A percentile compares a stretch with the other conserved stretches of the same genome.
These are phyloP conservation scores for Trifolium subterraneum DNA, from an alignment of 306 rosid genomes.

Conservation along the genomic window DNA sequence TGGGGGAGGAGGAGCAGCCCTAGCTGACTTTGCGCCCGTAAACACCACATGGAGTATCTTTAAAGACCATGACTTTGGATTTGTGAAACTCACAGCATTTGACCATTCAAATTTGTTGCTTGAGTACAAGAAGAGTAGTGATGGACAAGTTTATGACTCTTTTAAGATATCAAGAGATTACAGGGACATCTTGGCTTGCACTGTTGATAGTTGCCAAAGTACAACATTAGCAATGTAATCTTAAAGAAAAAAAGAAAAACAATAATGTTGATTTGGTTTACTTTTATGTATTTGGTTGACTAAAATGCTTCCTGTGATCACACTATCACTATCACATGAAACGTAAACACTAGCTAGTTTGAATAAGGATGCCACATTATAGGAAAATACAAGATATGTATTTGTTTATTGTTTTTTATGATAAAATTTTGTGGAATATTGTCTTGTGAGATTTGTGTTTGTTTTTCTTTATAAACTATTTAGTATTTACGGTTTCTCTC, in stretches of 20 bases:
- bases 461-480: too few relatives aligned
- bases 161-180: constrained; percentile 80
- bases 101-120: constrained; percentile 83
- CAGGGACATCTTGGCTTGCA: constrained; percentile 83
- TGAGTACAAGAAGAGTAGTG: constrained; percentile 96
- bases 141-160: constrained; percentile 84
- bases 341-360: neutral
- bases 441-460: too few relatives aligned
- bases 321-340: constrained; percentile 1
- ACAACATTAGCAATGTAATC: constrained; percentile 73
- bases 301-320: constrained; percentile 32
- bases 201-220: constrained; percentile 68
- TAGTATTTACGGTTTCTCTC: too few relatives aligned
- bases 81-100: constrained; percentile 83
- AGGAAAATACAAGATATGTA: too few relatives aligned
- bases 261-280: constrained; percentile 15
- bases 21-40: constrained; percentile 66
- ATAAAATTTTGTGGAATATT: too few relatives aligned
- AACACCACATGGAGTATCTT: constrained; percentile 81
- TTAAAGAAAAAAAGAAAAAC: neutral
- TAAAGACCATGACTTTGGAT: constrained; percentile 83
- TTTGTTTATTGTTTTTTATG: too few relatives aligned
- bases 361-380: neutral
- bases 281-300: constrained; percentile 20
- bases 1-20: constrained; percentile 93